Evolutionary conservation across 2,329 filamentous ascomycete species (phyloP), one percentile per base, ranked within the genome.

Genomic region (Microdochium paspali): DNA sequence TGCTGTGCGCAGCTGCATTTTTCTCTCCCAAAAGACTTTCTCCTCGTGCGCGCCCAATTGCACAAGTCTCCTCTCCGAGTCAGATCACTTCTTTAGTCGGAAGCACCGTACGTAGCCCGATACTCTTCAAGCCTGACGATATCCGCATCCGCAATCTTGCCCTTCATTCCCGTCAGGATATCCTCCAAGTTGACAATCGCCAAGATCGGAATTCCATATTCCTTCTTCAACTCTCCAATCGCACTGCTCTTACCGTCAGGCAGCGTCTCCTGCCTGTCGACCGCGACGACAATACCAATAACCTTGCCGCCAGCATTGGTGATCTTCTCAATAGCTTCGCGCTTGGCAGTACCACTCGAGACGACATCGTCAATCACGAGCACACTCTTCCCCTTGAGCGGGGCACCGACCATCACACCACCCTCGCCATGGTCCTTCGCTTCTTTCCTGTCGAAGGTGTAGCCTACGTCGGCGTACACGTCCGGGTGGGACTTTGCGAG

Each of bases 311-410:
- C 93, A 63, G 95, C 85, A 57, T 80, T 80, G 58, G 82, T 77
- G 63, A 97, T 95, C 66, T 95, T 93, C 47, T 82, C 82, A 51
- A 97, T 90, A 13, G 91, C 89, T 66, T 97, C 90, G 49, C 90
- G 78, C 71, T 96, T 90, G 35, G 93, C 93, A 1, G 90, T 97
- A 24, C 93, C 93, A 1, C 90, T 91, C 1, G 90, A 96, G 60
- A 97, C 91, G 49, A 98, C 91, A 68, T 97, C 93, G 72, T 98
- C 93, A 35, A 98, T 84, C 56, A 98, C 87, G 28, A 98, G 75
- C 15, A 96, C 82, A 51, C 78, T 80, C 77, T 93, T 90, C 47
- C 87, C 90, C 68, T 86, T 85, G 46, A 97, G 72, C 6, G 84
- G 77, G 25, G 89, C 87, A 10, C 93, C 93, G 13, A 97, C 90